Evolutionary conservation across 2,329 filamentous ascomycete genomes (phyloP).

Genomic region (Alternaria triticimaculans): DNA sequence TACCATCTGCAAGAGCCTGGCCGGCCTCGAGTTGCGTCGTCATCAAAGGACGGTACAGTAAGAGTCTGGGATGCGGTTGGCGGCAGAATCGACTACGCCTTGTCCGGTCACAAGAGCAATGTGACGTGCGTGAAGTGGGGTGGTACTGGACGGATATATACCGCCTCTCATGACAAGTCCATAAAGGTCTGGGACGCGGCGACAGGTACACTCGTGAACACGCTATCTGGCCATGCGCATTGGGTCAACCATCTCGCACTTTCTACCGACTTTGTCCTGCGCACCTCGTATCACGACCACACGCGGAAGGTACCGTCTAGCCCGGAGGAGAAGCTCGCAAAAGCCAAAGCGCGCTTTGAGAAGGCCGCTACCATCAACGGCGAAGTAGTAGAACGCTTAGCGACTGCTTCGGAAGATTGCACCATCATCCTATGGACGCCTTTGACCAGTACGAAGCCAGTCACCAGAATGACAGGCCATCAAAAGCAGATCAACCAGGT

Average conservation of each 20-base stretch:
- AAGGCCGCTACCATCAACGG: constrained; percentile 80
- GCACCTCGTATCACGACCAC: constrained; percentile 88
- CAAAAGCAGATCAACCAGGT: constrained; percentile 98
- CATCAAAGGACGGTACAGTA: constrained; percentile 88
- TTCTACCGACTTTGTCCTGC: constrained; percentile 87
- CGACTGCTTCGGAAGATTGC: constrained; percentile 93
- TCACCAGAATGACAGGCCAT: constrained; percentile 89
- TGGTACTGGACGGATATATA: constrained; percentile 69
- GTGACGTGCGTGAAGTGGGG: constrained; percentile 96
- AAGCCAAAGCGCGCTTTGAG: constrained; percentile 83
- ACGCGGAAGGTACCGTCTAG: constrained; percentile 70
- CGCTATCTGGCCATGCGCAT: constrained; percentile 82
- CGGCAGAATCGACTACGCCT: constrained; percentile 77
- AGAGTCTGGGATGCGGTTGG: constrained; percentile 85
- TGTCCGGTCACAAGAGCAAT: constrained; percentile 86
- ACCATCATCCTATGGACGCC: constrained; percentile 97
- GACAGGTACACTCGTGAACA: constrained; percentile 80
- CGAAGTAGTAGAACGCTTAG: constrained; percentile 79
- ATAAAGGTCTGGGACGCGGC: constrained; percentile 88
- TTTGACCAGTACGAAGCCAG: constrained; percentile 74
- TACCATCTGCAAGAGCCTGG: constrained; percentile 80
- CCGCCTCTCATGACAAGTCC: constrained; percentile 82
- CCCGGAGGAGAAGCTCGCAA: constrained; percentile 72
- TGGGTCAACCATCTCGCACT: constrained; percentile 96
- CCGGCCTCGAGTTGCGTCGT: constrained; percentile 81